These are phyloP conservation scores for Trichomonascaceae sp. DNA, from an alignment of 1,139 yeast genomes.

Conservation along the genomic window DNA sequence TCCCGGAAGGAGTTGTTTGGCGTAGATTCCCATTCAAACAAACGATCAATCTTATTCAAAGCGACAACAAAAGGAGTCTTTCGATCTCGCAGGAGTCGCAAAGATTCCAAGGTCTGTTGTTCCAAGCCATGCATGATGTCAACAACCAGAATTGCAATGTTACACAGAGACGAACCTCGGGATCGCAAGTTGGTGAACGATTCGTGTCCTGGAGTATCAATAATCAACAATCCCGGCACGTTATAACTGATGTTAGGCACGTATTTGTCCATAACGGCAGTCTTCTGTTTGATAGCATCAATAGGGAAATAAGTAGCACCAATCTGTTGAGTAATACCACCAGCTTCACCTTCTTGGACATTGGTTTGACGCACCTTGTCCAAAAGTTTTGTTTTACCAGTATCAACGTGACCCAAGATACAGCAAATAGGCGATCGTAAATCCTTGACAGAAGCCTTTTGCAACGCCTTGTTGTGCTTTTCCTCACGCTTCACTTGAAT, in stretches of 20 bases:
- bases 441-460: constrained; percentile 36
- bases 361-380: constrained; percentile 98
- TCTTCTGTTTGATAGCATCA: constrained; percentile 84
- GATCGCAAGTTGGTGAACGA: constrained; percentile 95
- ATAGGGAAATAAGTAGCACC: constrained; percentile 99
- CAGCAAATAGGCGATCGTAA: constrained; percentile 98
- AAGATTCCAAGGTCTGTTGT: constrained; percentile 94
- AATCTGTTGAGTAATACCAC: constrained; percentile 99
- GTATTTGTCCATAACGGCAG: constrained; percentile 80
- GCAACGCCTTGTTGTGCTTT: constrained; percentile 36
- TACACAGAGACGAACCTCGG: constrained; percentile 98
- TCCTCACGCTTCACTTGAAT: constrained; percentile 36
- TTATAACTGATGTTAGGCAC: constrained; percentile 77
- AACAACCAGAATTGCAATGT: constrained; percentile 95
- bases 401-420: constrained; percentile 98
- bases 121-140: constrained; percentile 99
- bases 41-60: constrained; percentile 92
- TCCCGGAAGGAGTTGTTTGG: constrained; percentile 97
- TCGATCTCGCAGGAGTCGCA: constrained; percentile 84
- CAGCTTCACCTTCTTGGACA: constrained; percentile 99
- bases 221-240: constrained; percentile 93
- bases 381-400: constrained; percentile 94
- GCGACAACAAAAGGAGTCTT: constrained; percentile 98
- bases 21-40: constrained; percentile 84
- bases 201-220: constrained; percentile 99